These are phyloP conservation scores for Beauveria scarabaeidicola DNA, from an alignment of 2,329 filamentous ascomycete genomes.

Conservation along the genomic window DNA sequence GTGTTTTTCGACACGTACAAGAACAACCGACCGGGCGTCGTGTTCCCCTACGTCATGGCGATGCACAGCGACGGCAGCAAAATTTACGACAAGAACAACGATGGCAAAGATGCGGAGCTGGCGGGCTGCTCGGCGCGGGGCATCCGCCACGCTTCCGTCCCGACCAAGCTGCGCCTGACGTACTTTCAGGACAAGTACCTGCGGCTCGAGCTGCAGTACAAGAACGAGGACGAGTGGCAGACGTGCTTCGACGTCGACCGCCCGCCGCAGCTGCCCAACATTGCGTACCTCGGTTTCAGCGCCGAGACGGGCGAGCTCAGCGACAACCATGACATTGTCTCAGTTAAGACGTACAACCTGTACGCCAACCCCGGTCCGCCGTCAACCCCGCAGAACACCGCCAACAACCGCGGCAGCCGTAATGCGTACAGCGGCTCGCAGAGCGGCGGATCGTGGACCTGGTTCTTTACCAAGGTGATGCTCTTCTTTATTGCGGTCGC, in stretches of 20 bases:
- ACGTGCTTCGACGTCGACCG: slow-evolving; percentile 72
- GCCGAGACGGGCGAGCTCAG: slow-evolving; percentile 92
- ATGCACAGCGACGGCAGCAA: slow-evolving; percentile 93
- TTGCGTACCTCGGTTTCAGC: slow-evolving; percentile 67
- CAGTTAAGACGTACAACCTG: slow-evolving; percentile 76
- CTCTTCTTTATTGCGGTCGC: slow-evolving; percentile 61
- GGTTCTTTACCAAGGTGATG: slow-evolving; percentile 72
- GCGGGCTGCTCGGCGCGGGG: slow-evolving; percentile 93
- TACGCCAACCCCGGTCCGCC: slow-evolving; percentile 55
- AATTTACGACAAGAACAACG: slow-evolving; percentile 83
- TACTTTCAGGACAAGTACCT: slow-evolving; percentile 96
- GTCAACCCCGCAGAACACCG: slow-evolving; percentile 23
- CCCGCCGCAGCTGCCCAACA: slow-evolving; percentile 68
- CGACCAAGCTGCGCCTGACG: slow-evolving; percentile 80
- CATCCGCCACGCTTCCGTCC: slow-evolving; percentile 67
- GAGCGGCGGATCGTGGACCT: slow-evolving; percentile 46
- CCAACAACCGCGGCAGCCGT: slow-evolving; percentile 24
- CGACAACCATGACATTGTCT: slow-evolving; percentile 96
- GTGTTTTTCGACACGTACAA: slow-evolving; percentile 99
- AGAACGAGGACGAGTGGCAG: slow-evolving; percentile 78
- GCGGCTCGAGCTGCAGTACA: slow-evolving; percentile 89
- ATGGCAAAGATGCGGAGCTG: slow-evolving; percentile 87
- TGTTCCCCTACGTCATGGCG: slow-evolving; percentile 97
- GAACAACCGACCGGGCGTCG: slow-evolving; percentile 91
- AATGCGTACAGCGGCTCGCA: slow-evolving; percentile 26